Evolutionary conservation across 1,284 basidiomycete species (phyloP), one percentile per base, ranked within the genome.

Genomic region (Sanghuangporus weigelae): DNA sequence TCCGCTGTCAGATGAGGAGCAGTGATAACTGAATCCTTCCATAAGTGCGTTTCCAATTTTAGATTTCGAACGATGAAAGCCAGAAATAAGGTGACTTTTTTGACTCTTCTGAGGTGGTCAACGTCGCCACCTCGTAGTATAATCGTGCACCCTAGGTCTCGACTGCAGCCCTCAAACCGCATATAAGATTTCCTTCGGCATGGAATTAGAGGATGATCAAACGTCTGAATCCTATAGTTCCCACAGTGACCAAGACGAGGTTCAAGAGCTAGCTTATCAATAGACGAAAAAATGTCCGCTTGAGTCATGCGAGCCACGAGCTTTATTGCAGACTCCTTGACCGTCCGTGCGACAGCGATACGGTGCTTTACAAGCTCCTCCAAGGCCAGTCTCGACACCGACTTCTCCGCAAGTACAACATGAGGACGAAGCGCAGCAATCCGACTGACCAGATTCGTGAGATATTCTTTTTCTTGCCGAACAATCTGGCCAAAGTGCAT

Each of bases 91-190:
- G 95, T 91, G 60, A 99, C 91, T 71, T 91, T 89, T 80, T 99
- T 99, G 73, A 99, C 84, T 49, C 89, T 88, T 59, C 83, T 83
- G 61, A 99, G 79, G 0, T 86, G 91, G 44, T 87, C 85, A 63
- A 90, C 80, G 71, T 95, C 85, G 10, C 86, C 95, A n/a, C 97
- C 97, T 50, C 97, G 84, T 31, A 99, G 76, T 35, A 99, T 83
- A 68, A 99, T 89, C 0, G 96, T 98, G 69, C 95, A 97, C 0
- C 96, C 95, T 79, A 95, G 90, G 68, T 96, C 93, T 59, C 86
- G 85, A 70, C 86, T 90, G 70, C 95, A 96, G 0, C 96, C 97
- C 74, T 97, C 95, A 71, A 99, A 98, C 1, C 96, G 89, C 93
- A 99, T 96, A 72, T 95, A 92, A 0, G 95, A 95, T 79, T 99